Conservation (phyloP, 1,139 yeast species). For the Yamadazyma atlantica region DNA sequence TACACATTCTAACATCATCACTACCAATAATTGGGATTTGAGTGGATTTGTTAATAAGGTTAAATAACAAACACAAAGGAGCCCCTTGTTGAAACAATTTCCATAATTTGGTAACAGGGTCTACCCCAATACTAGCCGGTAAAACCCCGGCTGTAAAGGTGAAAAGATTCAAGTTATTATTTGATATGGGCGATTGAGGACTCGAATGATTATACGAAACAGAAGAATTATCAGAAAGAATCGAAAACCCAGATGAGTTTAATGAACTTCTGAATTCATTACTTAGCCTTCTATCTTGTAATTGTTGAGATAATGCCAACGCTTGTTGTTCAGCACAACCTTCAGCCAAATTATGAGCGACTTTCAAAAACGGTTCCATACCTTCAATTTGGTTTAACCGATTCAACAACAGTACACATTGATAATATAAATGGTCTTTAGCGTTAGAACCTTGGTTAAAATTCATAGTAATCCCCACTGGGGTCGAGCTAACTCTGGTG, state of each 20-base stretch:
- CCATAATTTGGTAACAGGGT: conserved; percentile 92
- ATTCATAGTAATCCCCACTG: conserved; percentile 37
- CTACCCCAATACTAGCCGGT: conserved; percentile 73
- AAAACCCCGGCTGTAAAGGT: conserved; percentile 76
- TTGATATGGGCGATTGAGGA: conserved; percentile 8
- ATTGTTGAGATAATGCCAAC: conserved; percentile 48
- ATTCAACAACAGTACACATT: conserved; percentile 59
- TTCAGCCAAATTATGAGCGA: conserved; percentile 58
- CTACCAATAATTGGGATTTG: conserved; percentile 56
- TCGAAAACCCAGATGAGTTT: conserved; percentile 22
- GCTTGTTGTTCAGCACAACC: conserved; percentile 73
- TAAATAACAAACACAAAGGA: conserved; percentile 83
- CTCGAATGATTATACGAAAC: conserved; percentile 11
- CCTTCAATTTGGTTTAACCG: conserved; percentile 67
- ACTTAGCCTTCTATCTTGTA: conserved; percentile 18
- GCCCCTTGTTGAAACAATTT: conserved; percentile 89
- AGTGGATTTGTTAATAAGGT: conserved; percentile 45
- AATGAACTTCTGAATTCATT: conserved; percentile 29
- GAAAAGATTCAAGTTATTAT: conserved; percentile 31
- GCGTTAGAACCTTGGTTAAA: conserved; percentile 68
- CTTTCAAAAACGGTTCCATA: conserved; percentile 65
- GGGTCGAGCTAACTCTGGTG: conserved; percentile 43
- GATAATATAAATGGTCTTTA: conserved; percentile 71
- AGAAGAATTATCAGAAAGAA: conserved; percentile 23
- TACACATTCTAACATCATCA: conserved; percentile 81